Evolutionary conservation across 139 green algal species (phyloP).

Genomic region (Dunaliella primolecta): DNA sequence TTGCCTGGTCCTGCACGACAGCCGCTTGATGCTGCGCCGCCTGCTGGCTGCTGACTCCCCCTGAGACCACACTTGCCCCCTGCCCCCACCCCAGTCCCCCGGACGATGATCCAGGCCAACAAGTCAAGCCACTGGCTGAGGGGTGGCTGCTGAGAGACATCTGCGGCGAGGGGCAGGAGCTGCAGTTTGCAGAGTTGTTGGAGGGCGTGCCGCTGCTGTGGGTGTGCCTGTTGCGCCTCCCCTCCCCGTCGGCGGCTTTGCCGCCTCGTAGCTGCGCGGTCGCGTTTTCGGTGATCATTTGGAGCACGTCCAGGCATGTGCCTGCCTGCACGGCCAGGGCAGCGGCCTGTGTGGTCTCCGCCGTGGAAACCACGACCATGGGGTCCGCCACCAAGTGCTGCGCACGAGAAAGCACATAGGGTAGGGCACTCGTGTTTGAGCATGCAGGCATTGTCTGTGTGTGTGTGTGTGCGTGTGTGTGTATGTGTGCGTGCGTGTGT

Average conservation of each 20-base stretch:
- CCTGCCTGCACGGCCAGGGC: background rate
- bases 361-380: background rate
- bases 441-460: no score
- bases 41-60: background rate
- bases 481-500: background rate
- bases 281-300: conserved; percentile 14
- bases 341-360: background rate
- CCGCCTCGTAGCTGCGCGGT: background rate
- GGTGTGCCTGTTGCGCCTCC: background rate
- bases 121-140: no score
- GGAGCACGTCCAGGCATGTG: conserved; percentile 13
- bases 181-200: no score
- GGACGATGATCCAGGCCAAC: no score
- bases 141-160: background rate
- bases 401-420: background rate
- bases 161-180: no score
- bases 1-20: background rate
- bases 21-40: background rate
- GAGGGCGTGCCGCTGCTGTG: background rate
- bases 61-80: no score
- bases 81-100: no score
- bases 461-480: no score
- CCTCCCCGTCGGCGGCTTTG: background rate
- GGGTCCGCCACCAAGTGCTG: background rate
- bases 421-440: background rate